These are phyloP conservation scores for Sphenostylis stenocarpa DNA, from an alignment of 306 rosid species.

Conservation along the genomic window DNA sequence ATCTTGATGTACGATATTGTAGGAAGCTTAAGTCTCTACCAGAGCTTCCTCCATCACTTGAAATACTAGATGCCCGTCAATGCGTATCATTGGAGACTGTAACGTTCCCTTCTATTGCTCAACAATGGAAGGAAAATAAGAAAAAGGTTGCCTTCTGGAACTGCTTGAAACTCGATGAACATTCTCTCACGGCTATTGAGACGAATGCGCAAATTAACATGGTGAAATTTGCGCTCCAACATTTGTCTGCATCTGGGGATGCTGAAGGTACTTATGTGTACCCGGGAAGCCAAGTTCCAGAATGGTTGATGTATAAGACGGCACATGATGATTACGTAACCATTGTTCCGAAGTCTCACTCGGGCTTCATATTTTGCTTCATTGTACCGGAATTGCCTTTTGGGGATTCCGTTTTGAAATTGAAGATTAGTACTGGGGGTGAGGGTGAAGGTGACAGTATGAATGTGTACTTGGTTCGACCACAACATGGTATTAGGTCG, in stretches of 20 bases:
- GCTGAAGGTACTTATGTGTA: constrained; percentile 8
- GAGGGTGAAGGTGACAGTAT: background rate
- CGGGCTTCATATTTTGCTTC: constrained; percentile 16
- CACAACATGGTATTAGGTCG: background rate
- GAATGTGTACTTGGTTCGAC: background rate
- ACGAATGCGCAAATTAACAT: constrained; percentile 9
- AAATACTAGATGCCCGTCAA: background rate
- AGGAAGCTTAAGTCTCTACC: constrained; percentile 23
- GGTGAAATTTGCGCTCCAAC: background rate
- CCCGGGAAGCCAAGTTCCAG: constrained; percentile 26
- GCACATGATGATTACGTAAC: background rate
- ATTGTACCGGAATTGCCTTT: background rate
- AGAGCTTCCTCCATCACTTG: constrained; percentile 27
- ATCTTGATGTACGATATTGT: background rate
- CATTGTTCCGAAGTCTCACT: background rate
- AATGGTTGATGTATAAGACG: constrained; percentile 21
- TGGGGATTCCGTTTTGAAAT: background rate
- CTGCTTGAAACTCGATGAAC: constrained; percentile 3
- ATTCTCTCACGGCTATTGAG: background rate
- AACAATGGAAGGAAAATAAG: constrained; percentile 9
- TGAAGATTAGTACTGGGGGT: background rate
- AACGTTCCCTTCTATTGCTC: background rate
- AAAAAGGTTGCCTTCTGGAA: background rate
- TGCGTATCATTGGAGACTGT: constrained; percentile 33
- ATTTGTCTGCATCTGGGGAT: background rate